Percentiles rank a stretch among this genome's conserved stretches.
Evolutionary conservation across 2,329 filamentous ascomycete genomes (phyloP).

Genomic region (Rutstroemia sp.): DNA sequence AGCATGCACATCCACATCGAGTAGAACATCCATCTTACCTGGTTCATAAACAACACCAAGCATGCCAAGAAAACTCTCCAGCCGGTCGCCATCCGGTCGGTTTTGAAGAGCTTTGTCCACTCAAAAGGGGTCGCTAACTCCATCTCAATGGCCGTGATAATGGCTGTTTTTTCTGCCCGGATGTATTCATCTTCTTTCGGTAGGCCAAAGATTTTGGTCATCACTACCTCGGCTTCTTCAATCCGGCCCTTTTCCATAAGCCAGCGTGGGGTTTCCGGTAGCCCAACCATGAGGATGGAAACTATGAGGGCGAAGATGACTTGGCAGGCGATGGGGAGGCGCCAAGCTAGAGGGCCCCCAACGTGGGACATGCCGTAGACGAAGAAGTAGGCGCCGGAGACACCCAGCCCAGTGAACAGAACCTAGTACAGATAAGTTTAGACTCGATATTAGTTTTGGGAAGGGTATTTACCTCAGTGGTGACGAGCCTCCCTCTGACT

Average conservation of each 20-base stretch:
- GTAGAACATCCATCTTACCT: neutral
- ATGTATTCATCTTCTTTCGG: constrained; percentile 19
- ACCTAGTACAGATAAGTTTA: neutral
- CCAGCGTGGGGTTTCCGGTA: constrained; percentile 35
- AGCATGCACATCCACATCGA: neutral
- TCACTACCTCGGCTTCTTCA: constrained; percentile 26
- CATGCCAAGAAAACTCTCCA: constrained; percentile 12
- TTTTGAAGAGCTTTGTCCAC: constrained; percentile 13
- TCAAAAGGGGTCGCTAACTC: constrained; percentile 23
- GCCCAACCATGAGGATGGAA: constrained; percentile 30
- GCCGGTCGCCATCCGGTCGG: constrained; percentile 17
- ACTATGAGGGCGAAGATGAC: constrained; percentile 33
- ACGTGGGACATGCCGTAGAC: constrained; percentile 34
- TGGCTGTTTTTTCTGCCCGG: constrained; percentile 25
- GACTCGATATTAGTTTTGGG: no score
- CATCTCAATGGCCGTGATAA: constrained; percentile 28
- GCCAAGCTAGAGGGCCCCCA: constrained; percentile 33
- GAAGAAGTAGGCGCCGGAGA: constrained; percentile 38
- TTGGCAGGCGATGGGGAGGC: constrained; percentile 38
- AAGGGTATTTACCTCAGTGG: neutral
- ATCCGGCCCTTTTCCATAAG: constrained; percentile 30
- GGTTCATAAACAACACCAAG: constrained; percentile 6
- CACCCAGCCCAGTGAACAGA: constrained; percentile 36
- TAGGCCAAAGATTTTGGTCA: constrained; percentile 20
- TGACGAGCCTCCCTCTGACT: neutral